These are phyloP conservation scores for Theobroma cacao DNA, from an alignment of 345 rosid genomes.

Conservation along the genomic window DNA sequence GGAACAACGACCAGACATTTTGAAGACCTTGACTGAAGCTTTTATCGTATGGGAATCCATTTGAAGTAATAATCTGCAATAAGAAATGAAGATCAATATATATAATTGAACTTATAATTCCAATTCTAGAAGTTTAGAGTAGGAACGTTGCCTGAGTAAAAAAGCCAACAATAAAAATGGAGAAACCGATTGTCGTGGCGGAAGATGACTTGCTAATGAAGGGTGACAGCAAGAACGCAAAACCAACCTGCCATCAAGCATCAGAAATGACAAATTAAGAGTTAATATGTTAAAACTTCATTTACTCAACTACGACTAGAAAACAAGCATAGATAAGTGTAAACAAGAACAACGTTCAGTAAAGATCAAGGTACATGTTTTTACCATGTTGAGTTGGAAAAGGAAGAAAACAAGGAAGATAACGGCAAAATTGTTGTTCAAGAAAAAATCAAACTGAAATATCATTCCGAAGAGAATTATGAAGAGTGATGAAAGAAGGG, in stretches of 20 bases:
- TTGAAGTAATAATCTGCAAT: constrained; percentile 54
- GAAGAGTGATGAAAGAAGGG: constrained; percentile 69
- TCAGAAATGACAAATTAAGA: constrained; percentile 8
- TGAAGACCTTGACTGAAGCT: constrained; percentile 24
- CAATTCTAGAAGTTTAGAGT: constrained; percentile 6
- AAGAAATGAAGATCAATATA: constrained; percentile 15
- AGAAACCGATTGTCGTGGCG: constrained; percentile 77
- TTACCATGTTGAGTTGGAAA: constrained; percentile 86
- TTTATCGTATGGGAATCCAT: constrained; percentile 61
- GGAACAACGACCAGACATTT: constrained; percentile 75
- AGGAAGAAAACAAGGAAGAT: constrained; percentile 80
- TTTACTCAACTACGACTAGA: constrained; percentile 7
- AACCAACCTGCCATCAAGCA: constrained; percentile 56
- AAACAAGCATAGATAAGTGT: constrained; percentile 1
- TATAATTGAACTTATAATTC: constrained; percentile 7
- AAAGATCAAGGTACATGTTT: constrained; percentile 5
- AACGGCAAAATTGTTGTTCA: constrained; percentile 72
- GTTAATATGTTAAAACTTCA: background rate
- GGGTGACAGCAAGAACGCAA: constrained; percentile 82
- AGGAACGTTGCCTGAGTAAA: constrained; percentile 63
- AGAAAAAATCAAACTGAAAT: constrained; percentile 90
- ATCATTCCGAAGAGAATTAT: constrained; percentile 85
- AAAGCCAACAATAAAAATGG: constrained; percentile 69
- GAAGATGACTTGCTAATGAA: constrained; percentile 81
- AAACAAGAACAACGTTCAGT: background rate